Evolutionary conservation across 768 basidiomycete genomes (phyloP), one percentile per base, ranked within the genome.

Genomic region (Auriculariales sp.): DNA sequence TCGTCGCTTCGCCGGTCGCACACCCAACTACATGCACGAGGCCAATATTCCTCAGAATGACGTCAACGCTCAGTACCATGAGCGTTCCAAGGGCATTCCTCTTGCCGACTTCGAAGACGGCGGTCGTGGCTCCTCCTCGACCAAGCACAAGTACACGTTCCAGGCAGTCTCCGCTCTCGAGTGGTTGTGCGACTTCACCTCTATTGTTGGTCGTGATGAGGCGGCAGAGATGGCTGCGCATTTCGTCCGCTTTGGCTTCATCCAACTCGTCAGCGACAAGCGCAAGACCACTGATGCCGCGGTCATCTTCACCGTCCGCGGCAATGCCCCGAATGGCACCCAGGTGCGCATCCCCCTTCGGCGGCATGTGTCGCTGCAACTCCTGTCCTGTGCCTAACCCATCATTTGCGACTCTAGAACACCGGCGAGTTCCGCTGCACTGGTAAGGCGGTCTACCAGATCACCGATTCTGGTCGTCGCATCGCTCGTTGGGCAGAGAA

Each of bases 211-310:
- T 22, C 73, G 89, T 48, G 95, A 99, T 60, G 95, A 98, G 64
- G 93, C 91, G 0, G 89, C 91, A 10, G 95, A 99, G 70, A 86
- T 98, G 79, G 84, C 89, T 2, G 95, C 93, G 3, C 95, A 98
- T 62, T 97, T 98, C 58, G 92, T 97, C 42, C 81, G 95, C 48
- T 95, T 92, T 58, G 88, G 91, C 33, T 79, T 94, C 54, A 84
- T 99, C 64, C 67, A 70, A 2, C 71, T 98, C 35, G 89, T 94
- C 53, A 86, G 83, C 68, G 88, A 91, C 64, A 91, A 86, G 71
- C 75, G 88, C 55, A 89, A 87, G 69, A 86, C 83, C 59, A 89
- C 87, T 54, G 88, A 91, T 59, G 88, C 88, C 25, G 88, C 88
- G 19, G 88, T 91, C 67, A 90, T 91, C 62, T 91, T 91, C 67